A percentile compares a stretch with the other conserved stretches of the same genome.
phyloP scores from a whole-genome alignment of 768 basidiomycete species.

The Kwoniella europaea region DNA sequence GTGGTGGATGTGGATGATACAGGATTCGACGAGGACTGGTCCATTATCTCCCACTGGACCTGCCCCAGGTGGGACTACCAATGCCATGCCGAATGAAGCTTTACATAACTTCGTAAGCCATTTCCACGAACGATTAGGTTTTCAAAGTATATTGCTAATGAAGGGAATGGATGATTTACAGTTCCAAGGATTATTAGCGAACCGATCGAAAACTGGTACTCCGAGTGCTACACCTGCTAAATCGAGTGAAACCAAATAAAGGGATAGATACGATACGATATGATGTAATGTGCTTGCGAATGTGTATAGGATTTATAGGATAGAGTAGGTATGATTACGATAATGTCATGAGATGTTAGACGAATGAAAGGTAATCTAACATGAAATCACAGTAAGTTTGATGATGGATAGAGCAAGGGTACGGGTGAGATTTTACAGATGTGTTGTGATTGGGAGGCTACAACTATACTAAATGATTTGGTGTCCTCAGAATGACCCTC shows the following conservation, averaged over 20 bases:
- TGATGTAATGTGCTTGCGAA: not conserved
- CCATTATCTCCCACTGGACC: conserved; percentile 31
- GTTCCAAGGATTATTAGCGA: conserved; percentile 34
- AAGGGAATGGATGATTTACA: not conserved
- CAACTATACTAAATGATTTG: too few species aligned
- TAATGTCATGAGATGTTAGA: too few species aligned
- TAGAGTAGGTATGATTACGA: too few species aligned
- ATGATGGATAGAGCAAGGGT: too few species aligned
- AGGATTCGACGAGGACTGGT: conserved; percentile 40
- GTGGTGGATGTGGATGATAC: not conserved
- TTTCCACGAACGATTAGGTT: not conserved
- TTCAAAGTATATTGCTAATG: not conserved
- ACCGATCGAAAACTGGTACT: conserved; percentile 17
- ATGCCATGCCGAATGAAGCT: conserved; percentile 53
- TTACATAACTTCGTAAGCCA: conserved; percentile 52
- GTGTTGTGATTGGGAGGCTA: too few species aligned
- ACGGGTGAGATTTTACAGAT: too few species aligned
- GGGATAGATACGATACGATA: not conserved
- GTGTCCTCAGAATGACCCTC: too few species aligned
- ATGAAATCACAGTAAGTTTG: too few species aligned
- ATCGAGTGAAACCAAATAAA: not conserved
- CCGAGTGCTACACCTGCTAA: conserved; percentile 12
- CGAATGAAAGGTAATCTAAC: too few species aligned
- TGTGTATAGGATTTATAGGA: too few species aligned
- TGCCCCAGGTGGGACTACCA: conserved; percentile 13